Evolutionary conservation across 2,329 filamentous ascomycete genomes (phyloP), one percentile per base, ranked within the genome.

Genomic region (Cladophialophora yegresii): DNA sequence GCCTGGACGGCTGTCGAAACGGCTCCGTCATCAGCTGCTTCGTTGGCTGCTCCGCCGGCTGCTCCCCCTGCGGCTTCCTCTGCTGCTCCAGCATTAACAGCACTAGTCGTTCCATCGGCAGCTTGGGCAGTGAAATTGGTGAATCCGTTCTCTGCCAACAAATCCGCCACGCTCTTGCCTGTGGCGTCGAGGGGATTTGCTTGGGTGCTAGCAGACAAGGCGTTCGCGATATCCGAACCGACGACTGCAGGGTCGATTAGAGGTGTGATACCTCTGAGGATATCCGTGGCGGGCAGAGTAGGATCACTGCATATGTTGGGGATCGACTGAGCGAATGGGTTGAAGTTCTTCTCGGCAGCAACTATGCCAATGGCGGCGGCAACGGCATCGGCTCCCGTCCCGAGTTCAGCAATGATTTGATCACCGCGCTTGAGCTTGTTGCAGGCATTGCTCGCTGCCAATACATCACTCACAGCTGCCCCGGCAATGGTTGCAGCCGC

Each of bases 261-360:
- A 28, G 88, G 87, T 3, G 89, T 80, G 62, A 91, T 86, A 67
- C 88, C 88, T 50, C 88, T 82, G 33, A 90, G 84, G 61, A 81
- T 81, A 26, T 77, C 76, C 7, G 85, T 89, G 33, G 80, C 83
- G 10, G 88, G 88, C 1, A 91, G 83, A 28, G 80, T 78, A 1
- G 86, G 77, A 68, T 90, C 86, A 43, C 79, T 82, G 76, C 88
- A 90, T 73, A 91, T 83, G 66, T 81, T 85, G 20, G 85, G 87
- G 36, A 85, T 80, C 71, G 78, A 78, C 67, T 84, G 82, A 62
- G 77, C 83, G 69, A 86, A 89, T 58, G 86, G 86, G 79, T 90
- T 90, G 79, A 89, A 89, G 82, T 90, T 90, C 77, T 89, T 87
- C 80, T 89, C 87, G 3, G 87, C 87, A 28, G 84, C 83, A 13